Evolutionary conservation across 2,329 filamentous ascomycete genomes (phyloP).

Genomic region (Cladophialophora chaetospira): DNA sequence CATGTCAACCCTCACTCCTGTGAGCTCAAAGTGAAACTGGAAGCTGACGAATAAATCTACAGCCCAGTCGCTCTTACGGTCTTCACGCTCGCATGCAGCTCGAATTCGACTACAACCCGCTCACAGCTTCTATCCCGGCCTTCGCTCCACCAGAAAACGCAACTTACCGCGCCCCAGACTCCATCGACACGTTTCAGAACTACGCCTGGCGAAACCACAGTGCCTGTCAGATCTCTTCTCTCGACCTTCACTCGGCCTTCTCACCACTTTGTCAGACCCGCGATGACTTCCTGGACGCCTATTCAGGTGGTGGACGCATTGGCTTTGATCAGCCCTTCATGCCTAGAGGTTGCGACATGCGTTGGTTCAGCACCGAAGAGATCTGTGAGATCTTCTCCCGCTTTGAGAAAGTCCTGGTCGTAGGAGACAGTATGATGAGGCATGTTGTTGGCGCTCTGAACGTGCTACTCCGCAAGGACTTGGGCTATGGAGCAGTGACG

Average conservation of each 20-base stretch:
- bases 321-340: constrained; percentile 50
- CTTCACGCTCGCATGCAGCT: neutral
- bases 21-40: neutral
- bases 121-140: constrained; percentile 12
- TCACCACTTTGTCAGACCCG: constrained; percentile 43
- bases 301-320: constrained; percentile 49
- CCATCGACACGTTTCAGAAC: constrained; percentile 42
- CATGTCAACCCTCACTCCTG: constrained; percentile 6
- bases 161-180: constrained; percentile 35
- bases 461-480: constrained; percentile 48
- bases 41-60: neutral
- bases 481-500: constrained; percentile 54
- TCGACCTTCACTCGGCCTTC: constrained; percentile 46
- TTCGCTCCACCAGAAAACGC: constrained; percentile 35
- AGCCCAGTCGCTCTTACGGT: constrained; percentile 10
- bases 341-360: constrained; percentile 51
- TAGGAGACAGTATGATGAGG: constrained; percentile 54
- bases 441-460: constrained; percentile 53
- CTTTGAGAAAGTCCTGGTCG: constrained; percentile 51
- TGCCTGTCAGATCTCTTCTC: constrained; percentile 48
- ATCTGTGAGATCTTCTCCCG: constrained; percentile 49
- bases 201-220: constrained; percentile 47
- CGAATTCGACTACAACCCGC: neutral
- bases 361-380: constrained; percentile 51
- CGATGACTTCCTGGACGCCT: constrained; percentile 43